These are phyloP conservation scores for Arthrobotrys entomopaga DNA, from an alignment of 2,329 filamentous ascomycete genomes.

Conservation along the genomic window DNA sequence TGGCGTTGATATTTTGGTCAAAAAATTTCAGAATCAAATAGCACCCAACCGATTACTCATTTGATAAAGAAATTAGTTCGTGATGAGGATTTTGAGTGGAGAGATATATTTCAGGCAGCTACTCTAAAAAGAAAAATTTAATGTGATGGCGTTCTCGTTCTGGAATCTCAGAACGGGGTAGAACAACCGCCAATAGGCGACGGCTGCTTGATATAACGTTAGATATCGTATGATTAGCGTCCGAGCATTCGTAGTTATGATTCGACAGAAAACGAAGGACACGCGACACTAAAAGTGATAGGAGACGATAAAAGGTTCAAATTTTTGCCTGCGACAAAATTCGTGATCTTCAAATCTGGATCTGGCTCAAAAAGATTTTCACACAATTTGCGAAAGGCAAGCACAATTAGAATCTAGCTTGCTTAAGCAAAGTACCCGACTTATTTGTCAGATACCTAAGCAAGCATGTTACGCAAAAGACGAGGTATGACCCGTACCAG, in stretches of 20 bases:
- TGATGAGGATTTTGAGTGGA: too few relatives aligned
- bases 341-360: slow-evolving; percentile 5
- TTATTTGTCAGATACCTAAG: slow-evolving; percentile 33
- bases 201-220: slow-evolving; percentile 26
- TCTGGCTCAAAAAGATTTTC: not conserved
- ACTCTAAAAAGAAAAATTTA: not conserved
- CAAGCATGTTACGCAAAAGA: slow-evolving; percentile 45
- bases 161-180: slow-evolving; percentile 15
- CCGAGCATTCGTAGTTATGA: not conserved
- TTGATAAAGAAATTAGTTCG: not conserved
- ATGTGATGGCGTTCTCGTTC: slow-evolving; percentile 19
- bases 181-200: slow-evolving; percentile 4
- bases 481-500: slow-evolving; percentile 31
- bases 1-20: slow-evolving; percentile 8
- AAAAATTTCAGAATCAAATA: not conserved
- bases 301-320: not conserved
- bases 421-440: not conserved
- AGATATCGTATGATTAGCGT: not conserved
- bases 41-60: not conserved
- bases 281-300: slow-evolving; percentile 14
- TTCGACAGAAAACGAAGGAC: not conserved
- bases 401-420: not conserved
- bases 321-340: too few relatives aligned
- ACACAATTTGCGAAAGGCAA: slow-evolving; percentile 2
- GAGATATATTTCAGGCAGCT: too few relatives aligned